These are phyloP conservation scores for Hemisphaericaspora subhashii DNA, from an alignment of 1,139 yeast species.

Conservation along the genomic window DNA sequence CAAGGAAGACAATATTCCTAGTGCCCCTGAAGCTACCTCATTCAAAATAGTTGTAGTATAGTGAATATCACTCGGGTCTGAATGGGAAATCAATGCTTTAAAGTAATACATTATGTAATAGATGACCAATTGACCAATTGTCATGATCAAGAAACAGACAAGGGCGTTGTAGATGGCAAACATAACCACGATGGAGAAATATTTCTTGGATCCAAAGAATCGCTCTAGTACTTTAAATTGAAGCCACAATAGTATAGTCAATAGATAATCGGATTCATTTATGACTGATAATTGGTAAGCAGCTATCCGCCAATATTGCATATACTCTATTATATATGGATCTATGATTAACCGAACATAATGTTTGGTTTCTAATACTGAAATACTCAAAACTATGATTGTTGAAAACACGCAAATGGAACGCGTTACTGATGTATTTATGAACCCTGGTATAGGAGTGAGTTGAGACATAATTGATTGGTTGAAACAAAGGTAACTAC, in stretches of 20 bases:
- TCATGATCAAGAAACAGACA: slow-evolving; percentile 34
- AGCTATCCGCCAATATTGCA: slow-evolving; percentile 67
- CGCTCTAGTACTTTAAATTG: slow-evolving; percentile 65
- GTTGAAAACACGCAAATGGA: slow-evolving; percentile 42
- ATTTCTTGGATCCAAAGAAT: slow-evolving; percentile 61
- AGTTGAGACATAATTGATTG: slow-evolving; percentile 27
- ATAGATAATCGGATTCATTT: slow-evolving; percentile 66
- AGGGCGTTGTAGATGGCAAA: slow-evolving; percentile 38
- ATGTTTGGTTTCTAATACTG: slow-evolving; percentile 59
- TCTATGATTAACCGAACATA: slow-evolving; percentile 51
- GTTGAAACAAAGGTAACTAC: background rate
- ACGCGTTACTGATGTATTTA: slow-evolving; percentile 58
- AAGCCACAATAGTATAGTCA: slow-evolving; percentile 53
- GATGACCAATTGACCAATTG: slow-evolving; percentile 36
- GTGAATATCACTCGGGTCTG: slow-evolving; percentile 11
- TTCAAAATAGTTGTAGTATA: slow-evolving; percentile 36
- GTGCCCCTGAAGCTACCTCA: slow-evolving; percentile 56
- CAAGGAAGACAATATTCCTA: slow-evolving; percentile 59
- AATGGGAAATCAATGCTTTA: slow-evolving; percentile 14
- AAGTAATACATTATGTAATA: slow-evolving; percentile 30
- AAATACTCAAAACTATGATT: slow-evolving; percentile 49
- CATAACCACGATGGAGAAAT: slow-evolving; percentile 37
- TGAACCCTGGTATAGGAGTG: slow-evolving; percentile 56
- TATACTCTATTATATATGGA: slow-evolving; percentile 58
- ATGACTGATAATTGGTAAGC: slow-evolving; percentile 57